Evolutionary conservation across 306 rosid species (phyloP).

Genomic region (Gillenia trifoliata): DNA sequence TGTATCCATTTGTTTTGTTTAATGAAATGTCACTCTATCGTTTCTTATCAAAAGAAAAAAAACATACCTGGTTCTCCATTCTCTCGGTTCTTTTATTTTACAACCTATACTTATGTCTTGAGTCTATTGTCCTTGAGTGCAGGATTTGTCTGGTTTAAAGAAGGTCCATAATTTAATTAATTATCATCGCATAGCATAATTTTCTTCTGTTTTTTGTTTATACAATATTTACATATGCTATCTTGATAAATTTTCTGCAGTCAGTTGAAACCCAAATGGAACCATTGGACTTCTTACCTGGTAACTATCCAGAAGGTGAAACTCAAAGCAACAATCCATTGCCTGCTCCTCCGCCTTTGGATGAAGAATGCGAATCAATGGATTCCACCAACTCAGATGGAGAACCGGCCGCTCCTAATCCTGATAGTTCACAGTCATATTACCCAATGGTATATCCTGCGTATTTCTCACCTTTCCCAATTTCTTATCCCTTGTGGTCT

Average conservation of each 20-base stretch:
- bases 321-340: conserved; percentile 56
- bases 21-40: no score
- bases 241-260: conserved; percentile 44
- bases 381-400: conserved; percentile 90
- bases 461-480: conserved; percentile 62
- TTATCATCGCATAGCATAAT: neutral
- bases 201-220: neutral
- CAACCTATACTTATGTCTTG: neutral
- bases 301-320: conserved; percentile 41
- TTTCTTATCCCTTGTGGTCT: conserved; percentile 73
- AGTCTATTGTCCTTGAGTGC: neutral
- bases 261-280: conserved; percentile 52
- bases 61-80: no score
- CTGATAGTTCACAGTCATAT: conserved; percentile 42
- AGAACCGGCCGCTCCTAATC: conserved; percentile 49
- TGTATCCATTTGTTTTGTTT: no score
- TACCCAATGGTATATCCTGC: conserved; percentile 75
- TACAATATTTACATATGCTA: neutral
- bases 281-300: conserved; percentile 61
- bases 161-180: neutral
- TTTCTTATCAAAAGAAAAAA: no score
- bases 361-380: conserved; percentile 95
- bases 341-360: conserved; percentile 74
- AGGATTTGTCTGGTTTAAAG: conserved; percentile 1
- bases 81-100: no score